Evolutionary conservation across 176 grass and related monocot species (phyloP).

Genomic region (Phoenix dactylifera): DNA sequence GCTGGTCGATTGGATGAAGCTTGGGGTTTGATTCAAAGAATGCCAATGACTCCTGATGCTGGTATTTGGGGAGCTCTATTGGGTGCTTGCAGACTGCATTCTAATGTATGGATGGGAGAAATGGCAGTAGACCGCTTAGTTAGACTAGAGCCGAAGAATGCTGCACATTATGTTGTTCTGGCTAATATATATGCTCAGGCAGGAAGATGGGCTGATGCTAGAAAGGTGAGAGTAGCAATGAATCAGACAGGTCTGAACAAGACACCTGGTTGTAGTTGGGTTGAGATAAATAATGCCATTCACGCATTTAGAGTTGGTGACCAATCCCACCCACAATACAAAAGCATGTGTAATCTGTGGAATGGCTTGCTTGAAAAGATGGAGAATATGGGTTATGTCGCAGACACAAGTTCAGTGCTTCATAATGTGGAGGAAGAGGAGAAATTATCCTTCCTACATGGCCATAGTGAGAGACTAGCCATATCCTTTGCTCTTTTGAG

Average conservation of each 20-base stretch:
- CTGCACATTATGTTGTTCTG: conserved; percentile 59
- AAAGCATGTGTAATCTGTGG: conserved; percentile 32
- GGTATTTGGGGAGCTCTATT: conserved; percentile 82
- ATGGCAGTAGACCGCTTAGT: conserved; percentile 46
- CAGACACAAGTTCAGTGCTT: conserved; percentile 41
- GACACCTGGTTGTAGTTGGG: conserved; percentile 60
- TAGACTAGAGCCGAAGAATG: conserved; percentile 44
- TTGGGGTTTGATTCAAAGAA: conserved; percentile 54
- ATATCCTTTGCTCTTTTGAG: conserved; percentile 24
- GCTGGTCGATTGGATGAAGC: conserved; percentile 58
- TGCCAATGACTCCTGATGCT: conserved; percentile 48
- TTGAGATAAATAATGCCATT: conserved; percentile 24
- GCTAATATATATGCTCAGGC: conserved; percentile 73
- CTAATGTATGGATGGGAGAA: conserved; percentile 55
- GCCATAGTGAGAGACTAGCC: conserved; percentile 20
- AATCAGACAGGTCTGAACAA: conserved; percentile 47
- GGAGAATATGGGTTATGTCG: conserved; percentile 46
- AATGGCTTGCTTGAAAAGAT: conserved; percentile 44
- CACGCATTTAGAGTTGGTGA: conserved; percentile 60
- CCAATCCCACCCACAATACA: conserved; percentile 39
- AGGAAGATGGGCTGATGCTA: conserved; percentile 55
- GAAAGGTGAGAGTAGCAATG: conserved; percentile 56
- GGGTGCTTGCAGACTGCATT: conserved; percentile 71
- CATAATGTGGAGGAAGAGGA: conserved; percentile 53
- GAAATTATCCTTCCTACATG: conserved; percentile 21